Evolutionary conservation across 2,329 filamentous ascomycete species (phyloP), one percentile per base, ranked within the genome.

Genomic region (Stachybotrys chlorohalonatus): DNA sequence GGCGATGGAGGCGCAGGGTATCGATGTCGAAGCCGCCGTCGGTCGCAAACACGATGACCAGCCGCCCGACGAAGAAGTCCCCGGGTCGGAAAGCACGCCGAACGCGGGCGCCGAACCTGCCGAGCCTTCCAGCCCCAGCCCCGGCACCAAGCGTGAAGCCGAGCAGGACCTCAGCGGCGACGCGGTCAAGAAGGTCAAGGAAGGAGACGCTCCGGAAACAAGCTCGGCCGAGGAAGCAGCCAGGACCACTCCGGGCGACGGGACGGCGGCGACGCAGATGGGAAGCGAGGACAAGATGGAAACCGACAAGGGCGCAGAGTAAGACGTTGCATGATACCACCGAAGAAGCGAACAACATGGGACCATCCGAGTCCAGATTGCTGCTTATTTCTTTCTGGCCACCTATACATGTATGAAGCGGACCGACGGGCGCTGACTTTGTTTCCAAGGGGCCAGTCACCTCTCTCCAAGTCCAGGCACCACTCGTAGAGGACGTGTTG

Each of bases 11-110:
- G 77, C 80, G 69, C 75, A 77, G 53, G 78, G 74, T 11, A 82
- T 85, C 56, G 79, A 85, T 61, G 69, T 85, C 24, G 81, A 83
- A 63, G 81, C 81, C 17, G 82, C 83, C 5, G 80, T 85, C 5
- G 83, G 83, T 1, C 71, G 82, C 30, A 81, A 75, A 57, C 64
- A 70, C 52, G 62, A 64, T n/a, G 64, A 67, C 32, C 63, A 65
- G 16, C 58, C 60, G 42, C 46, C 57, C 31, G 60, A 56, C 17
- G 56, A 61, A 52, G 58, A 59, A 32, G 60, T 57, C 53, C 60
- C 63, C 51, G 56, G 59, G 16, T 47, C 47, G 15, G 53, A 53
- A 45, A 32, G 47, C 55, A 53, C 45, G 9, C 54, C 55, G 7
- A 60, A 55, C 6, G 54, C 60, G 11, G 64, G 66, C 11, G 67